Base-by-base conservation (phyloP, 2,329 filamentous ascomycete genomes). In the Canariomyces notabilis region DNA sequence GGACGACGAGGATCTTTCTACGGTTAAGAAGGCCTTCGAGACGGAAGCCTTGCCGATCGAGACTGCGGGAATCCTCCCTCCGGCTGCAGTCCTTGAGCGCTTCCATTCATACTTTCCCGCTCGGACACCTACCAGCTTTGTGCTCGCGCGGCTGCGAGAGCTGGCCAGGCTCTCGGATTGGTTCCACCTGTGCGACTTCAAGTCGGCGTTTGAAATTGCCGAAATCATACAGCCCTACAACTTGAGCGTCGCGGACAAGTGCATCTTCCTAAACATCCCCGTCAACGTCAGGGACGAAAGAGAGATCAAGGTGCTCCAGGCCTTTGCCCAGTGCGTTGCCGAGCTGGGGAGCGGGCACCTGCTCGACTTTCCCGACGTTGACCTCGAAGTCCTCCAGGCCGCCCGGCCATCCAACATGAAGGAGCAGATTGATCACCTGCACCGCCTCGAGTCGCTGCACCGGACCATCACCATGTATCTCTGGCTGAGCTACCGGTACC, bases 401-500 rank as follows among this genome's bases (percentile, higher is more conserved):
- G 49, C 69, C 20, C 55, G 64, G 2, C 52, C 65, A 6, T 64
- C 58, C 20, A 59, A 67, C 1, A 62, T 66, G 0, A 62, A 63
- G 1, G 63, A 65, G 12, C 67, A 75, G 43, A 63, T 70, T 21
- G 2, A 33, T 0, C 87, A 89, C 55, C 73, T 98, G 9, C 70
- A 72, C 44, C 67, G 73, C 7, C 71, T 97, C 16, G 93, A 98
- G 64, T 64, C 70, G 3, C 73, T 98, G 14, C 93, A 98, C 68
- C 87, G 87, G 58, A 74, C 80, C 21, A 71, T 98, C 31, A 88
- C 91, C 36, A 70, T 90, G 37, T 98, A 97, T 62, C 75, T 95
- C 2, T 98, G 93, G 93, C 74, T 98, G 14, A 91, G 87, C 57
- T 97, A 91, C 66, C 83, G 91, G 6, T 95, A 91, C 64, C 75